phyloP scores from a whole-genome alignment of 495 filamentous ascomycete genomes.

The Diplogelasinospora grovesii region DNA sequence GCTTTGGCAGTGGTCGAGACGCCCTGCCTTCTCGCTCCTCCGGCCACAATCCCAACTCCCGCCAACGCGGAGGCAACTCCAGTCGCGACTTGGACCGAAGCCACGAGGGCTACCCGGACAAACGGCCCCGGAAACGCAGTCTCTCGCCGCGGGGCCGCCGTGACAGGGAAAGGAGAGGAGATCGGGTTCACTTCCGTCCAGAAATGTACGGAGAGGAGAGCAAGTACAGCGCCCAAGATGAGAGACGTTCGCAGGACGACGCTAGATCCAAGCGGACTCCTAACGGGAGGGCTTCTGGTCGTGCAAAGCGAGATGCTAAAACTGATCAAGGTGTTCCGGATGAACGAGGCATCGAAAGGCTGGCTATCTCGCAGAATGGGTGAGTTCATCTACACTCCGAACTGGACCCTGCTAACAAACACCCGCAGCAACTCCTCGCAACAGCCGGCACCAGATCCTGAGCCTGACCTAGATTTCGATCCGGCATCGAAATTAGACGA shows the following conservation, averaged over 20 bases:
- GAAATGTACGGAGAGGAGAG: constrained; percentile 15
- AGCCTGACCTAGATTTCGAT: constrained; percentile 34
- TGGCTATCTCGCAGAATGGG: constrained; percentile 21
- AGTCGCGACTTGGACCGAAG: constrained; percentile 23
- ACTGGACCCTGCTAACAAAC: constrained; percentile 6
- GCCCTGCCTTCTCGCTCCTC: constrained; percentile 7
- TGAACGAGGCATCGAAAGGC: constrained; percentile 37
- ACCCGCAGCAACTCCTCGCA: not conserved
- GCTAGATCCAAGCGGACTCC: constrained; percentile 24
- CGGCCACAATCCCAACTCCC: constrained; percentile 12
- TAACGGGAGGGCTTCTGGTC: constrained; percentile 27
- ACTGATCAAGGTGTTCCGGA: constrained; percentile 52
- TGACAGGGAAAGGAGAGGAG: constrained; percentile 38
- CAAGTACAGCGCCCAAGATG: constrained; percentile 39
- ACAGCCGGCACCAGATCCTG: constrained; percentile 10
- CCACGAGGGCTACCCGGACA: constrained; percentile 43
- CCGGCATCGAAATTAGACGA: constrained; percentile 60
- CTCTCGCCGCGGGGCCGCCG: constrained; percentile 50
- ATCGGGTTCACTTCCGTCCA: constrained; percentile 19
- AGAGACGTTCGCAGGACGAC: constrained; percentile 31
- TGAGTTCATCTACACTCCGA: not conserved
- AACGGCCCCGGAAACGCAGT: constrained; percentile 61
- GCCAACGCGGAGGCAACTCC: constrained; percentile 16
- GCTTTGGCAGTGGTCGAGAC: constrained; percentile 45
- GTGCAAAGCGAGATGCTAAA: constrained; percentile 60